Percentiles rank a stretch among this genome's conserved stretches.
These are phyloP conservation scores for Neoarthrinium moseri DNA, from an alignment of 2,329 filamentous ascomycete genomes.

Conservation along the genomic window DNA sequence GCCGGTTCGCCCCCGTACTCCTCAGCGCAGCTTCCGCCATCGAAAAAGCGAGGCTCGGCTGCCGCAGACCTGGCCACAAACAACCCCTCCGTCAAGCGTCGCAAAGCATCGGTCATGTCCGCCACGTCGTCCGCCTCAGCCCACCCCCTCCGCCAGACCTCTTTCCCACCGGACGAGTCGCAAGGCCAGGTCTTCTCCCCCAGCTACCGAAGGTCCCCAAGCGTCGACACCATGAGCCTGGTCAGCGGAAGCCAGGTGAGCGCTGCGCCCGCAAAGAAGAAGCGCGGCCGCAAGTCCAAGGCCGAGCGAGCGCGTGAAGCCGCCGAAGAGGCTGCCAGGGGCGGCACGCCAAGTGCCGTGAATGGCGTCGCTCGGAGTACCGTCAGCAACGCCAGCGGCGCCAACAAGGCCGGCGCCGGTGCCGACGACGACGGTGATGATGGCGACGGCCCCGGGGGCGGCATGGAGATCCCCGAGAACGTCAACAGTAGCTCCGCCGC, in stretches of 20 bases:
- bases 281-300: constrained; percentile 62
- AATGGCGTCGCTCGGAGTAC: constrained; percentile 46
- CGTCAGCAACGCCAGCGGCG: constrained; percentile 38
- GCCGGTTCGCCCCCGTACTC: constrained; percentile 55
- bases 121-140: constrained; percentile 49
- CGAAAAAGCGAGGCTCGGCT: constrained; percentile 63
- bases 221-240: constrained; percentile 58
- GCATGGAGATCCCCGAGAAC: constrained; percentile 54
- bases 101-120: constrained; percentile 67
- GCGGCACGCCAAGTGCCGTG: constrained; percentile 37
- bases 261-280: constrained; percentile 50
- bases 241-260: constrained; percentile 62
- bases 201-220: constrained; percentile 61
- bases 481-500: constrained; percentile 37
- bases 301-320: constrained; percentile 49
- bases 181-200: constrained; percentile 41
- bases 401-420: constrained; percentile 42
- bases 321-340: constrained; percentile 38
- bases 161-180: constrained; percentile 67
- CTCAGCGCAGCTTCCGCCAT: constrained; percentile 50
- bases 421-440: constrained; percentile 59
- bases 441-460: constrained; percentile 48
- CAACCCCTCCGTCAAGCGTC: constrained; percentile 57
- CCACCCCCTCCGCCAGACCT: constrained; percentile 77
- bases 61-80: constrained; percentile 51